phyloP scores from a whole-genome alignment of 2,329 filamentous ascomycete genomes.

The Talaromyces sp. region DNA sequence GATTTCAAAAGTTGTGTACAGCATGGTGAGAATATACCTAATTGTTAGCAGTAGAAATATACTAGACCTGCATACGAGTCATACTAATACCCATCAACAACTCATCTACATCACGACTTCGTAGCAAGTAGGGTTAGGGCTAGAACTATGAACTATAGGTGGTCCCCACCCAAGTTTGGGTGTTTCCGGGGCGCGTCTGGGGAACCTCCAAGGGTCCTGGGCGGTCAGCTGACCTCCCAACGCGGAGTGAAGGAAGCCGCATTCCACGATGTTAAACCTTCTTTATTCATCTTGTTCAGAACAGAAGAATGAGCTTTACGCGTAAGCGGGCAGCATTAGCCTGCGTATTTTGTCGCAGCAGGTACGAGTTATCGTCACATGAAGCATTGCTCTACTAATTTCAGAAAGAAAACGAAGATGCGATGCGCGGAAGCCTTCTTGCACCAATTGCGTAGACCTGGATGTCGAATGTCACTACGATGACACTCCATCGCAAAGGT shows the following conservation, averaged over 20 bases:
- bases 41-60: neutral
- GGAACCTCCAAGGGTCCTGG: neutral
- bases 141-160: neutral
- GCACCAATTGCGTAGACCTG: constrained; percentile 17
- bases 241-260: neutral
- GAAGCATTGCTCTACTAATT: neutral
- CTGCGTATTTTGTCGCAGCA: constrained; percentile 1
- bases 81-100: neutral
- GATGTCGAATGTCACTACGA: constrained; percentile 20
- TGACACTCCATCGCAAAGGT: constrained; percentile 20
- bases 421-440: constrained; percentile 20
- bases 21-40: neutral
- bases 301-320: neutral
- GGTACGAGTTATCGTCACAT: neutral
- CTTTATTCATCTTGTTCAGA: neutral
- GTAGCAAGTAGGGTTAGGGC: neutral
- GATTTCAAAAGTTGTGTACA: neutral
- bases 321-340: neutral
- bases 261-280: neutral
- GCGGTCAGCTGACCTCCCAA: neutral
- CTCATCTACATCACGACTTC: neutral
- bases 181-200: neutral
- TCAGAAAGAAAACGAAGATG: constrained; percentile 19
- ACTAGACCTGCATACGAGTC: neutral
- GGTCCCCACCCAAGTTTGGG: neutral